Percentiles rank a stretch among this genome's conserved stretches.
Conservation (phyloP, 352 stramenopile species). For the Globisporangium rhizosaccharum region DNA sequence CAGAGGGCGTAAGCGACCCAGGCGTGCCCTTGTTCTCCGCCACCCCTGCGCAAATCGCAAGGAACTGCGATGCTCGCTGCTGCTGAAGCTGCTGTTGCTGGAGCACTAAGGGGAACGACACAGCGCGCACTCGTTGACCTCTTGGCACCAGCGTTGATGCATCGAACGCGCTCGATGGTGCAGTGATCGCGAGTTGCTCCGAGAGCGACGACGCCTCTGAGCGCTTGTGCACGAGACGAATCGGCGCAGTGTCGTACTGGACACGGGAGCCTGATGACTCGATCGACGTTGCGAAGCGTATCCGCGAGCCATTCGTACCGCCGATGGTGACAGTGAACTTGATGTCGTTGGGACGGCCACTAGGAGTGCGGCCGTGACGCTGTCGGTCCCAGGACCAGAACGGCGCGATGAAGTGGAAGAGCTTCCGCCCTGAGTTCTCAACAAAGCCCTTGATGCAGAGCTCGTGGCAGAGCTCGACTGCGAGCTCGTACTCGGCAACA, state of each 20-base stretch:
- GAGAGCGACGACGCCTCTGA: slow-evolving; percentile 13
- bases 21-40: slow-evolving; percentile 8
- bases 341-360: background rate
- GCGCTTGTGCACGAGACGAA: slow-evolving; percentile 11
- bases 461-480: slow-evolving; percentile 66
- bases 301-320: slow-evolving; percentile 24
- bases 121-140: slow-evolving; percentile 16
- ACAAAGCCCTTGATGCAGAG: slow-evolving; percentile 69
- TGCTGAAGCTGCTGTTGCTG: slow-evolving; percentile 5
- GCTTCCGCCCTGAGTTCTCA: slow-evolving; percentile 43
- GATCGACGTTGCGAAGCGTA: slow-evolving; percentile 47
- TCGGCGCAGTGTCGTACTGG: slow-evolving; percentile 12
- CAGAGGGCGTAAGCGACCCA: background rate
- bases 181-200: slow-evolving; percentile 10
- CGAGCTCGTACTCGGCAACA: slow-evolving; percentile 48
- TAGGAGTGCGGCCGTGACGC: background rate
- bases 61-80: slow-evolving; percentile 4
- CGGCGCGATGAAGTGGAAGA: slow-evolving; percentile 65
- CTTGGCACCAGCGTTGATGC: background rate
- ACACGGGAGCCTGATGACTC: slow-evolving; percentile 6
- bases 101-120: slow-evolving; percentile 27
- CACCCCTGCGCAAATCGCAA: slow-evolving; percentile 8
- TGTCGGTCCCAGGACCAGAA: slow-evolving; percentile 41
- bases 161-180: background rate
- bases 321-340: slow-evolving; percentile 32